Percentiles rank a stretch among this genome's conserved stretches.
These are phyloP conservation scores for Rhynchosporium graminicola DNA, from an alignment of 2,329 filamentous ascomycete species.

Conservation along the genomic window DNA sequence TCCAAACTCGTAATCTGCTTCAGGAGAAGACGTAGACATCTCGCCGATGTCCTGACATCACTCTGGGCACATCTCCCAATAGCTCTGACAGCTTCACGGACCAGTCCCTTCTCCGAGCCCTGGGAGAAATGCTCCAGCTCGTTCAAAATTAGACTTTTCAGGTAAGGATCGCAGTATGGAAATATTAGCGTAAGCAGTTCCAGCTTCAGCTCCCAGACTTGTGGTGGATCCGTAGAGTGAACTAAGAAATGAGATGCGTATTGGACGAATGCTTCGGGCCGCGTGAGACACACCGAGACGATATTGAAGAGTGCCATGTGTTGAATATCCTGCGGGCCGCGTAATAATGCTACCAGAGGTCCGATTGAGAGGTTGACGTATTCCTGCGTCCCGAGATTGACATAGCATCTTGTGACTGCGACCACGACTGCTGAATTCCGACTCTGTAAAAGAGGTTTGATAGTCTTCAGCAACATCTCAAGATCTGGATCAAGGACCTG, in stretches of 20 bases:
- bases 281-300: constrained; percentile 80
- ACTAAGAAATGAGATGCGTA: constrained; percentile 91
- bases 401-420: constrained; percentile 81
- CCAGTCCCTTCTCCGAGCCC: constrained; percentile 71
- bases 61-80: constrained; percentile 91
- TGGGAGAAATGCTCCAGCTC: constrained; percentile 93
- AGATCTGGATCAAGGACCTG: constrained; percentile 77
- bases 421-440: constrained; percentile 92
- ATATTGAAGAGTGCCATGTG: constrained; percentile 92
- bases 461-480: constrained; percentile 74
- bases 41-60: constrained; percentile 66
- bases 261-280: constrained; percentile 79
- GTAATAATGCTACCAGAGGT: constrained; percentile 81
- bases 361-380: constrained; percentile 77
- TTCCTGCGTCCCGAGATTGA: constrained; percentile 77
- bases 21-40: constrained; percentile 81
- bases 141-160: constrained; percentile 84
- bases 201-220: constrained; percentile 88
- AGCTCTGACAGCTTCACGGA: constrained; percentile 86
- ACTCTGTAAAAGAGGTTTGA: constrained; percentile 84
- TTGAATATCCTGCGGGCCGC: constrained; percentile 83
- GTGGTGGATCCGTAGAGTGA: constrained; percentile 72
- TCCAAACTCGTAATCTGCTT: constrained; percentile 87
- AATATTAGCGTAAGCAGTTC: constrained; percentile 91
- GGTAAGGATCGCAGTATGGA: constrained; percentile 71